phyloP scores from a whole-genome alignment of 495 filamentous ascomycete species.

The Aeminium ludgeri region DNA sequence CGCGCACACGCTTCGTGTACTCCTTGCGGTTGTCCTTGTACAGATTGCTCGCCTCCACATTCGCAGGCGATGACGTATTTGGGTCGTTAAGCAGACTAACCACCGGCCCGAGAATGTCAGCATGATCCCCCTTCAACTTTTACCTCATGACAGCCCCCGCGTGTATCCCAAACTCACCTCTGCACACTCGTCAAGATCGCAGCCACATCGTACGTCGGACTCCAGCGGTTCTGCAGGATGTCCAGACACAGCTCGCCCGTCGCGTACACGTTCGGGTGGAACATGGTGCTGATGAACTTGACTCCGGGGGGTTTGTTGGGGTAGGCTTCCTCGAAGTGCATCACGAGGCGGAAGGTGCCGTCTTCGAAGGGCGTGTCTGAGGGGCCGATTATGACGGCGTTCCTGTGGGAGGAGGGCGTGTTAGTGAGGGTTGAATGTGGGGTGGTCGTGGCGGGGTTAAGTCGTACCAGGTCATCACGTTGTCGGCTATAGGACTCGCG shows the following conservation, averaged over 20 bases:
- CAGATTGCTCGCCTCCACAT: conserved; percentile 94
- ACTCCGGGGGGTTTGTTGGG: conserved; percentile 95
- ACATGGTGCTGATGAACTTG: conserved; percentile 98
- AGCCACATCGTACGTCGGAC: conserved; percentile 95
- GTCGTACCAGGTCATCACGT: conserved; percentile 94
- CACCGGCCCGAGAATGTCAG: conserved; percentile 7
- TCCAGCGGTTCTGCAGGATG: conserved; percentile 96
- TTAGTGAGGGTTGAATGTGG: not conserved
- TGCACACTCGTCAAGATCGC: conserved; percentile 95
- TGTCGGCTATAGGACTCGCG: conserved; percentile 89
- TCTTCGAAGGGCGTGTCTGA: conserved; percentile 97
- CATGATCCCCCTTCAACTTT: conserved; percentile 1
- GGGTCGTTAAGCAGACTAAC: conserved; percentile 89
- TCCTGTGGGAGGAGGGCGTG: conserved; percentile 39
- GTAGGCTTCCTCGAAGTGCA: conserved; percentile 98
- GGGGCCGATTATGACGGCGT: conserved; percentile 95
- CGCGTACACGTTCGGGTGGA: conserved; percentile 95
- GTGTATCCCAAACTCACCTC: conserved; percentile 41
- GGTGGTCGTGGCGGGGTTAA: not conserved
- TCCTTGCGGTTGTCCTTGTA: conserved; percentile 97
- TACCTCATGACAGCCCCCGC: not conserved
- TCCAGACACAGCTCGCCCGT: conserved; percentile 94
- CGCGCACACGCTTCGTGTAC: conserved; percentile 84
- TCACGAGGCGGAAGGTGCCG: conserved; percentile 90
- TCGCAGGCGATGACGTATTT: conserved; percentile 91